Conservation (phyloP, 306 rosid genomes). For the Elaeagnus macrophylla region DNA sequence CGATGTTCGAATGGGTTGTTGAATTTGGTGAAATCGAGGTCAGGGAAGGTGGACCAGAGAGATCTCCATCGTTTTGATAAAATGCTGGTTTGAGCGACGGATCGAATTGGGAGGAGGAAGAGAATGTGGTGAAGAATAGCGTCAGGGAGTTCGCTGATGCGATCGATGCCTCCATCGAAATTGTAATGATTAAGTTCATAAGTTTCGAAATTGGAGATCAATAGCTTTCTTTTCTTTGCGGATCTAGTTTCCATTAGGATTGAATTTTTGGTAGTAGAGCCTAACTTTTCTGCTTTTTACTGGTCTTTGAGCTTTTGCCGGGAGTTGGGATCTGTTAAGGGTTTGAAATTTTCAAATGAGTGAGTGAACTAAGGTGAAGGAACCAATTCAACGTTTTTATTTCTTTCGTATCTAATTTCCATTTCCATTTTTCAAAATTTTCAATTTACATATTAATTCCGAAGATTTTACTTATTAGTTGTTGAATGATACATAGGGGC, state of each 20-base stretch:
- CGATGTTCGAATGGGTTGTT: constrained; percentile 7
- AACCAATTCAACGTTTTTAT: constrained; percentile 32
- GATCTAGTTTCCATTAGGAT: constrained; percentile 63
- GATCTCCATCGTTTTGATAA: constrained; percentile 54
- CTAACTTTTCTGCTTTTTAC: neutral
- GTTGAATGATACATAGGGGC: too few species aligned
- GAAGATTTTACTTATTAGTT: too few species aligned
- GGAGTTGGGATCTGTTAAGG: constrained; percentile 11
- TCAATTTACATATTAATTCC: too few species aligned
- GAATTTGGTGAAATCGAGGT: constrained; percentile 65
- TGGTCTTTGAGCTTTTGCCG: neutral
- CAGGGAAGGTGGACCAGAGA: constrained; percentile 68
- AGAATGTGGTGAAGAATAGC: constrained; percentile 53
- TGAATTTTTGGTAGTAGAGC: neutral
- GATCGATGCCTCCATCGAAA: constrained; percentile 19
- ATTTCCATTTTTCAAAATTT: too few species aligned
- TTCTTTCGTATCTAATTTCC: constrained; percentile 3
- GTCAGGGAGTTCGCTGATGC: constrained; percentile 72
- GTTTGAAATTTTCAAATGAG: constrained; percentile 48
- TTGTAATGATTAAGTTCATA: neutral
- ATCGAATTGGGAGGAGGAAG: constrained; percentile 53
- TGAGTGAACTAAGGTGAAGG: constrained; percentile 9
- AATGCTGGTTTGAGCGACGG: constrained; percentile 49
- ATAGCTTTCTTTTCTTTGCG: constrained; percentile 34
- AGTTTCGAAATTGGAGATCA: neutral